Base-by-base conservation (phyloP, 371 early-diverging fungal species). In the Phascolomyces articulosus region DNA sequence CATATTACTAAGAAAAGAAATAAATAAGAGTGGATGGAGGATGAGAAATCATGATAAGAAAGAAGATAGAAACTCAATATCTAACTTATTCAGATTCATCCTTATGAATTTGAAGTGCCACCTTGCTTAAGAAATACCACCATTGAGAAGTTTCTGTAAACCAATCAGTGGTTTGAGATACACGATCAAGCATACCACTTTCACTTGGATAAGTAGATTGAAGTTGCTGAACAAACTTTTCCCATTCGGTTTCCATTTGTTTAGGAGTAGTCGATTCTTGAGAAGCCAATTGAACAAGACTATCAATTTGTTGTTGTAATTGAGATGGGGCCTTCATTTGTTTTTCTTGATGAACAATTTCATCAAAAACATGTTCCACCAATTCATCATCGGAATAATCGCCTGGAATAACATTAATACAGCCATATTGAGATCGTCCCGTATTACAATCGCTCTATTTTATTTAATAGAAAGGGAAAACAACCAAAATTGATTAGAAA, bases 401-500 rank as follows among this genome's bases (percentile, higher is more conserved):
- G 18, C 82, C 82, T 6, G 76, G 70, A 15, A 85, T 53, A 28
- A 83, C 73, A 16, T 49, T 38, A 18, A 57, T 40, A 55, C 85
- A 85, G 13, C 85, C 85, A 3, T 75, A 66, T 27, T 69, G 69
- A 0, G 83, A 80, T 47, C 59, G 53, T 41, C 76, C 66, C n/a
- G 70, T 69, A 15, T 68, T 63, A 53, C 84, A 84, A 40, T 82
- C 73, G 1, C 27, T 61, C 67, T 71, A 20, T 23, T n/a, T 55
- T 3, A 13, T 38, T 38, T 13, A 38, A 13, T 44, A 44, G 16
- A 44, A 24, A 24, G 51, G 15, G 21, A 47, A 8, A 16, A 13
- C 15, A 4, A 3, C 3, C 8, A 1, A 16, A n/a, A 47, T 4
- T 13, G 16, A n/a, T 47, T 47, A 47, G 16, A 13, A 47, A 13